Conservation (phyloP, 2,329 filamentous ascomycete genomes). For the Penicillium sp. region DNA sequence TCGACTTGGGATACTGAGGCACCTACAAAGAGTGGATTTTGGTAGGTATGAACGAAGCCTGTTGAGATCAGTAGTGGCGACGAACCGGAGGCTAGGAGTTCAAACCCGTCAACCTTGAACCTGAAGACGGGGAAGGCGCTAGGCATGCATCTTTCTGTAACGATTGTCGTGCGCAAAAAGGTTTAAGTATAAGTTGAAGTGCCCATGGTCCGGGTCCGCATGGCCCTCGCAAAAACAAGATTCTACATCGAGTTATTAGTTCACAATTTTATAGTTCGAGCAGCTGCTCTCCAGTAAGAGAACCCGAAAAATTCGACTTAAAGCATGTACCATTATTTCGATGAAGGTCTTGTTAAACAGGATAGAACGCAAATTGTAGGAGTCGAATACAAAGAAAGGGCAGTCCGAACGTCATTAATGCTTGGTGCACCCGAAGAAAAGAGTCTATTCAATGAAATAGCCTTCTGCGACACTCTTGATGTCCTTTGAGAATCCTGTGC, state of each 20-base stretch:
- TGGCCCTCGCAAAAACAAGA: not conserved
- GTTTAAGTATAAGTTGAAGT: not conserved
- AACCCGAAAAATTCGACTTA: constrained; percentile 23
- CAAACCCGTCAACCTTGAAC: too few relatives aligned
- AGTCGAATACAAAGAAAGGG: constrained; percentile 20
- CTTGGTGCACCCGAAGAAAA: constrained; percentile 37
- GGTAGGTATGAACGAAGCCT: too few relatives aligned
- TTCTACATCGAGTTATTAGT: not conserved
- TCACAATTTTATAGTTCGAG: not conserved
- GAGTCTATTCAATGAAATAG: constrained; percentile 50
- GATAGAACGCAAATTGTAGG: constrained; percentile 24
- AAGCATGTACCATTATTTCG: constrained; percentile 21
- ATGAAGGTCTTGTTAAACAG: constrained; percentile 26
- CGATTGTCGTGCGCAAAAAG: not conserved
- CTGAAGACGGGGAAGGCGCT: too few relatives aligned
- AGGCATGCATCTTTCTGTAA: too few relatives aligned
- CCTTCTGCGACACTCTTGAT: constrained; percentile 51
- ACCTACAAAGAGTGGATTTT: too few relatives aligned
- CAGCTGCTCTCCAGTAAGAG: not conserved
- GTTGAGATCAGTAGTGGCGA: too few relatives aligned
- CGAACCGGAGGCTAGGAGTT: too few relatives aligned
- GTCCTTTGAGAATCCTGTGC: constrained; percentile 51
- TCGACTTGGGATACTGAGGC: too few relatives aligned
- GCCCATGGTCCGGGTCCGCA: too few relatives aligned
- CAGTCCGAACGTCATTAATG: constrained; percentile 45